Evolutionary conservation across 1,284 basidiomycete species (phyloP), one percentile per base, ranked within the genome.

Genomic region (Marasmius fiardii): DNA sequence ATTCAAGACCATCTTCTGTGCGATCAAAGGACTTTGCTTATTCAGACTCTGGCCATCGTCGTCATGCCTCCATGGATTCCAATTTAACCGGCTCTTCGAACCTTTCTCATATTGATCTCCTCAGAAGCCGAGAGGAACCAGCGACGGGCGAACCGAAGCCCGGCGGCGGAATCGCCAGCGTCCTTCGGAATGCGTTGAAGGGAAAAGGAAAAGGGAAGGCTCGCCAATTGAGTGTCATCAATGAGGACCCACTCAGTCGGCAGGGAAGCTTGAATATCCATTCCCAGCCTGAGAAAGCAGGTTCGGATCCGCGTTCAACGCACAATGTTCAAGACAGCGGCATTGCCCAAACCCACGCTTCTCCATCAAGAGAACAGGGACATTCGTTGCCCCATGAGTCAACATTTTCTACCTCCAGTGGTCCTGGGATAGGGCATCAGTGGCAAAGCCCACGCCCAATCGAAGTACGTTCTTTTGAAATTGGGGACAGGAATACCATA

Each of bases 21-120:
- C 37, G 20, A 7, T 52, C 51, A 21, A 41, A 28, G 31, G 51
- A 52, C 20, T 52, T 23, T 31, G 51, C 51, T 7, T 61, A 58
- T 6, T 43, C 52, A 12, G 31, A 44, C 16, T 35, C 51, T 18
- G 34, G 47, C 12, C 61, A 60, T 43, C 16, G 43, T 24, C 55
- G 58, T 2, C 59, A 56, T 11, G 56, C 54, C 28, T 62, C 59
- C 43, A 21, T 59, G 18, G 60, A 61, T 34, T 57, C 58, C n/a
- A 49, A 49, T 49, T 26, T 26, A 28, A 49, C 47, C 11, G 47
- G 47, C 26, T 50, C 44, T 16, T 53, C 56, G 11, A 48, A 49
- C 24, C 37, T 53, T 16, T 49, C 52, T 7, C 20, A 44, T 21
- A 34, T 58, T 23, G 56, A 58, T 58, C 34, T 53, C 3, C 34